Evolutionary conservation across 179 eudicot species (phyloP), one percentile per base, ranked within the genome.

Genomic region (Corrigiola litoralis): DNA sequence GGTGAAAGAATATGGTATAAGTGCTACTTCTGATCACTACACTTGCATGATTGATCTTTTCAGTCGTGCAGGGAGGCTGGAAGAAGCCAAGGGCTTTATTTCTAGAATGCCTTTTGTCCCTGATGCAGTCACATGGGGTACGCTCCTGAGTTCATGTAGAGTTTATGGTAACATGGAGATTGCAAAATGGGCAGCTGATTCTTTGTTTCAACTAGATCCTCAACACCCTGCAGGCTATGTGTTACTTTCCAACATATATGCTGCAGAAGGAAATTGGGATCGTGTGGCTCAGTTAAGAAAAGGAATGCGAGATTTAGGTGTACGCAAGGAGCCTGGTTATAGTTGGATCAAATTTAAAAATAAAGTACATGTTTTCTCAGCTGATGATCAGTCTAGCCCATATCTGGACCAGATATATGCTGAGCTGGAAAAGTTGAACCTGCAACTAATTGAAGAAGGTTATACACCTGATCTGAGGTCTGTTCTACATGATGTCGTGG

Each of bases 41-140:
- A 82, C 96, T 65, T 91, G 99, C 80, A 91, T 91, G 95, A 91
- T 95, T 41, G 99, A 95, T 84, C 80, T 95, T 68, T 82, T 74
- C 55, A 85, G 97, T 14, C 82, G 99, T 52, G 80, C 97, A 14
- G 99, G 99, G 58, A 76, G 61, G 52, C 72, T 95, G 62, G 83
- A 86, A 66, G 90, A 86, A 67, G 97, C 97, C n/a, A 86, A 80
- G 75, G 49, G 44, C 16, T 95, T 95, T 70, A 80, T 95, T 63
- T 77, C 74, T 12, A 51, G 79, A 28, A 90, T 91, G 99, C 95
- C 95, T 59, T 86, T 64, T 27, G 49, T 49, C 41, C 99, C 96
- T 14, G 98, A 87, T 79, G 84, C 75, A n/a, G 60, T 95, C 65
- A 90, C 90, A 40, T 95, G 97, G 99, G 82, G 87, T 36, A 83